phyloP scores from a whole-genome alignment of 345 rosid genomes.

The Pugionium cornutum region DNA sequence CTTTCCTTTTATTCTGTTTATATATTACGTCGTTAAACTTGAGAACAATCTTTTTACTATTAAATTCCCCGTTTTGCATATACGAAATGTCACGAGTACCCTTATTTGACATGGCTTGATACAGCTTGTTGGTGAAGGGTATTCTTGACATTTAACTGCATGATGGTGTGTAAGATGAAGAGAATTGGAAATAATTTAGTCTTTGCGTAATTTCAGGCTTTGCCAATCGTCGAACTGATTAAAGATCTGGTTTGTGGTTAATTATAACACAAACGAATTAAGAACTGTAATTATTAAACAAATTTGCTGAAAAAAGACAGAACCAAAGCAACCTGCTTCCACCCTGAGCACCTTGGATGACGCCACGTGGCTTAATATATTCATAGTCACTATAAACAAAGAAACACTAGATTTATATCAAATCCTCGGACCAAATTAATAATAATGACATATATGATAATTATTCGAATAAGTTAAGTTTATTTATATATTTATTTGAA shows the following conservation, averaged over 20 bases:
- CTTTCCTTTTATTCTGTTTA: slow-evolving; percentile 11
- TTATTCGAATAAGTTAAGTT: no score
- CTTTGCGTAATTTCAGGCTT: slow-evolving; percentile 31
- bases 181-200: slow-evolving; percentile 20
- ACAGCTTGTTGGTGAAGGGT: slow-evolving; percentile 27
- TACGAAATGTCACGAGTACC: slow-evolving; percentile 46
- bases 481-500: no score
- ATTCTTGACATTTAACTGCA: slow-evolving; percentile 44
- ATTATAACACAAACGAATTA: no score
- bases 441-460: no score
- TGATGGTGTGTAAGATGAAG: slow-evolving; percentile 18
- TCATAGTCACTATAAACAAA: neutral
- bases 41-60: slow-evolving; percentile 19
- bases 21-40: slow-evolving; percentile 2
- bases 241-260: neutral
- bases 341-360: slow-evolving; percentile 35
- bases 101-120: slow-evolving; percentile 25
- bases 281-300: no score
- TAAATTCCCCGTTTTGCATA: slow-evolving; percentile 37
- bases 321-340: slow-evolving; percentile 35
- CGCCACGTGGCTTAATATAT: slow-evolving; percentile 23
- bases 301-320: neutral
- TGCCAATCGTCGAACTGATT: slow-evolving; percentile 11
- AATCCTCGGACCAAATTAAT: no score
- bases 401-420: no score